Base-by-base conservation (phyloP, 768 basidiomycete species). In the Lactifluus subvellereus region DNA sequence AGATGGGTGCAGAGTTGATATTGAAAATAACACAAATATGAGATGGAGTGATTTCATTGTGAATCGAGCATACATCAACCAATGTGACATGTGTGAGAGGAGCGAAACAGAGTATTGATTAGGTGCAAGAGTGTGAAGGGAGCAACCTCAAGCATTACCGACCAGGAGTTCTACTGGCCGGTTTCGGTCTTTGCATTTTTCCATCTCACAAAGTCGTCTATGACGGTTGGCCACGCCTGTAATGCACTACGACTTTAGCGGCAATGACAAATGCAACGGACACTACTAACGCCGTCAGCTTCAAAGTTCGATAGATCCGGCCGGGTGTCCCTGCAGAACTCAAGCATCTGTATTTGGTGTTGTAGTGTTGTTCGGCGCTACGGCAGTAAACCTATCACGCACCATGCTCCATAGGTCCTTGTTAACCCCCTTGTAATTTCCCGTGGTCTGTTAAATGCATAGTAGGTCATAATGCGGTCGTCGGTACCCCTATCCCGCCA, bases 381-480 rank as follows among this genome's bases (percentile, higher is more conserved):
- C 11, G 30, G 35, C 11, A 18, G 42, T 60, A 30, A 38, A 30
- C 48, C 45, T 30, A 45, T 42, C 33, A 75, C 79, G 14, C 63
- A 88, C 90, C 91, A 93, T 93, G 60, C 74, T 82, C 91, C 91
- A 94, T 9, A 92, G 74, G 74, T 94, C 91, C 70, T 89, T 89
- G 73, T 91, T 93, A 14, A 85, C 83, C 0, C 86, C 88, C 70
- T 86, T 91, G 74, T 89, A 91, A 4, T 76, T 79, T 7, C 80
- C 82, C 63, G 73, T 77, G 55, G 82, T 75, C 75, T 78, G 60
- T 57, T 59, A 54, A n/a, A 53, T 27, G 48, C 33, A 37, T 42
- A 22, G 57, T 38, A 18, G 47, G 43, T 50, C 48, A 54, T 27
- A 16, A 48, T 14, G 47, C 6, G 22, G 42, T 43, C 0, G n/a